Base-by-base conservation (phyloP, 2,329 filamentous ascomycete genomes). In the Aspergillus ochraceoroseus region DNA sequence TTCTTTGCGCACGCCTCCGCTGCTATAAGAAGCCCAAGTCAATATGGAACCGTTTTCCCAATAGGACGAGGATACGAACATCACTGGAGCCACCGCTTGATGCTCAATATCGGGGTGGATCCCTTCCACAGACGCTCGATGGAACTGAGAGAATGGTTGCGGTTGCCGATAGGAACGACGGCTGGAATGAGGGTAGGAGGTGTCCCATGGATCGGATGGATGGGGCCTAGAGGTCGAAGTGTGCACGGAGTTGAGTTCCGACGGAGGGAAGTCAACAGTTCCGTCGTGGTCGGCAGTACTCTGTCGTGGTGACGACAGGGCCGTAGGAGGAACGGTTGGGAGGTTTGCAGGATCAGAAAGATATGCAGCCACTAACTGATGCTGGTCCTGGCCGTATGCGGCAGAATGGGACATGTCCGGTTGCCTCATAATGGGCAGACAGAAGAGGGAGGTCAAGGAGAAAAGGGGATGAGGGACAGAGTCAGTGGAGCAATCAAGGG, bases 391-490 rank as follows among this genome's bases (percentile, higher is more conserved):
- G 44, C 56, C 55, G 39, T 62, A 61, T 49, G 55, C 56, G 47
- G 61, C 52, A 47, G 54, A 59, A 56, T 63, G 57, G 51, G 59
- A 56, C 61, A 63, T 64, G 51, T 59, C 61, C 48, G 57, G 59
- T 32, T 54, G 54, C 47, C 42, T 49, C 61, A 63, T 63, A 43
- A 44, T 47, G 46, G 51, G 43, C 40, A 43, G 41, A 43, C n/a
- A n/a, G n/a, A n/a, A n/a, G n/a, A n/a, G n/a, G 32, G 27, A 41
- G 15, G 25, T 43, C 33, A 37, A 31, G 25, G 32, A 28, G 32
- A 35, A 33, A 41, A 25, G 37, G 44, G 35, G 32, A 43, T 43
- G 32, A 43, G 33, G 43, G 38, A 39, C 34, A 39, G 45, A 47
- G 36, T 44, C 28, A 46, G 46, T 45, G 48, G 46, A 48, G 33